Conservation (phyloP, 108 stramenopile genomes). For the Fragilaria radians region DNA sequence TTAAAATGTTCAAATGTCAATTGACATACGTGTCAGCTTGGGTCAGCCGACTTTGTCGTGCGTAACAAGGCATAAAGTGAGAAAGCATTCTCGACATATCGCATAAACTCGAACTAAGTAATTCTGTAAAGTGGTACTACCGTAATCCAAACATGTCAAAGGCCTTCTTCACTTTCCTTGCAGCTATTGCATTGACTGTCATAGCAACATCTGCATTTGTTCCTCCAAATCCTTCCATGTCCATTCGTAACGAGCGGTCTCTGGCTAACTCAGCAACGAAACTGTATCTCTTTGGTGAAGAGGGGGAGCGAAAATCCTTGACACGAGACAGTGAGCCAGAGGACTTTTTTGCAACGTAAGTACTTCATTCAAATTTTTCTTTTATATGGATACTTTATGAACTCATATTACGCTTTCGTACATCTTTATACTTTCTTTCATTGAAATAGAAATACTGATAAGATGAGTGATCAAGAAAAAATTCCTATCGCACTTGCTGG, state of each 20-base stretch:
- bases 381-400: constrained; percentile 2
- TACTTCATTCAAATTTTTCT: constrained; percentile 3
- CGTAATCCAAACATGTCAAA: too few relatives aligned
- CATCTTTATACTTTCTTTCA: background rate
- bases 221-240: background rate
- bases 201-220: background rate
- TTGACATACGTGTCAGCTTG: too few relatives aligned
- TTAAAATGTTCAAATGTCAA: too few relatives aligned
- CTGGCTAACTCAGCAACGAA: background rate
- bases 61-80: too few relatives aligned
- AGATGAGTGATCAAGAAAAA: constrained; percentile 84
- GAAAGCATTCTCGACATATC: too few relatives aligned
- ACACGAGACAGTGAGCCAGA: constrained; percentile 83
- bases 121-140: too few relatives aligned
- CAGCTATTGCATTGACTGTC: background rate
- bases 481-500: constrained; percentile 79
- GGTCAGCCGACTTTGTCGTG: too few relatives aligned
- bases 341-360: constrained; percentile 71
- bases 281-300: constrained; percentile 10
- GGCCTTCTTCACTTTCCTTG: background rate
- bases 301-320: constrained; percentile 47
- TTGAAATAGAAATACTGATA: constrained; percentile 65
- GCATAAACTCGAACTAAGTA: too few relatives aligned
- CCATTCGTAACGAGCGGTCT: background rate
- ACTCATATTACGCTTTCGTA: background rate